A percentile compares a stretch with the other conserved stretches of the same genome.
These are phyloP conservation scores for Emydomyces testavorans DNA, from an alignment of 2,329 filamentous ascomycete species.

Conservation along the genomic window DNA sequence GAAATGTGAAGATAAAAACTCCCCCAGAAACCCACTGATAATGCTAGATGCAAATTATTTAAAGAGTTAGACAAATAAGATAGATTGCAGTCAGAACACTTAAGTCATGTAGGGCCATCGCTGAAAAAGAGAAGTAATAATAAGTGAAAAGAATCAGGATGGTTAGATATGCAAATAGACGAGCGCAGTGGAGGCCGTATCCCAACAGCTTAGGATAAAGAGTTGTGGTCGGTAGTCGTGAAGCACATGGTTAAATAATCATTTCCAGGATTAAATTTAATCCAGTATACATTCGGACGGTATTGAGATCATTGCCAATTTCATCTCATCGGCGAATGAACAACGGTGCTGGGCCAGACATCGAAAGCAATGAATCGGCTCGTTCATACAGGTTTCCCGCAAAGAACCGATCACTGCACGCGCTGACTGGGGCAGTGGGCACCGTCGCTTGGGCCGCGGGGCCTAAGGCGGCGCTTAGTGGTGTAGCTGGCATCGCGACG, in stretches of 20 bases:
- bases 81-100: background rate
- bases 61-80: background rate
- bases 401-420: constrained; percentile 40
- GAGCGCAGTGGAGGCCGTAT: no score
- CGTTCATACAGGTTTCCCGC: constrained; percentile 40
- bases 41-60: background rate
- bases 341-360: constrained; percentile 33
- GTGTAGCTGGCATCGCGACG: constrained; percentile 64
- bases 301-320: no score
- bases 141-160: background rate
- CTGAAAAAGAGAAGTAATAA: background rate
- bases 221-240: no score
- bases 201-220: no score
- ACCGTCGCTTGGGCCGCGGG: constrained; percentile 85
- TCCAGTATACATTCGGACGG: no score
- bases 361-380: constrained; percentile 38
- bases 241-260: no score
- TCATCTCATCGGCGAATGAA: constrained; percentile 31
- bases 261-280: no score
- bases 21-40: background rate
- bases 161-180: background rate
- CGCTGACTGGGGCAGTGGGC: constrained; percentile 45
- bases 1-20: background rate
- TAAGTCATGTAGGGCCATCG: background rate
- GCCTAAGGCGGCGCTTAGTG: constrained; percentile 76